phyloP scores from a whole-genome alignment of 179 eudicot genomes.

The Actinidia polygama region DNA sequence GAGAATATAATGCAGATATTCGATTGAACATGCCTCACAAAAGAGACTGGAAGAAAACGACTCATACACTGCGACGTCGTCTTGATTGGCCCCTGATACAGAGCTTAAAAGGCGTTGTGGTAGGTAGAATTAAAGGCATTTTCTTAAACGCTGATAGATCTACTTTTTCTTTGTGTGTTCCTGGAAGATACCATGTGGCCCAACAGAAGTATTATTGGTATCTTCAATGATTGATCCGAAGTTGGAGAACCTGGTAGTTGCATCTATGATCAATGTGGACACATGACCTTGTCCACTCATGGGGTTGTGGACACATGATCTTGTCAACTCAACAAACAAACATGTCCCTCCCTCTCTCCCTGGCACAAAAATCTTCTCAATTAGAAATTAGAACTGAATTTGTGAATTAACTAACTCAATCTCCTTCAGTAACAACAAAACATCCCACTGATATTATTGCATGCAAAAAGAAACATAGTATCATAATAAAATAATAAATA shows the following conservation, averaged over 20 bases:
- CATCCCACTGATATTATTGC: neutral
- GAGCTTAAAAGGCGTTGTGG: too few relatives aligned
- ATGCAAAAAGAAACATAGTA: neutral
- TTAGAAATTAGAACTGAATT: neutral
- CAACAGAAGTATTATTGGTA: slow-evolving; percentile 72
- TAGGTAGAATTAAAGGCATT: too few relatives aligned
- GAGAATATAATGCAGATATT: too few relatives aligned
- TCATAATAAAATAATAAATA: neutral
- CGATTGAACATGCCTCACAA: too few relatives aligned
- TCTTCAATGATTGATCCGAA: slow-evolving; percentile 58
- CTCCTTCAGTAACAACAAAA: neutral
- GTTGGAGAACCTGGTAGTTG: slow-evolving; percentile 52
- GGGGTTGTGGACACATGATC: slow-evolving; percentile 86
- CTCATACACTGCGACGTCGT: too few relatives aligned
- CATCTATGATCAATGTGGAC: slow-evolving; percentile 64
- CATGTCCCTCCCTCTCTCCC: slow-evolving; percentile 96
- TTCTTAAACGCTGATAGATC: too few relatives aligned
- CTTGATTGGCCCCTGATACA: too few relatives aligned
- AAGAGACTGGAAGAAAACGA: too few relatives aligned
- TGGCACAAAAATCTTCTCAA: slow-evolving; percentile 22
- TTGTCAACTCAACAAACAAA: slow-evolving; percentile 89
- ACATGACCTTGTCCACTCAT: slow-evolving; percentile 97
- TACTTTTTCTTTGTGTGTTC: too few relatives aligned
- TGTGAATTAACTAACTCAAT: neutral
- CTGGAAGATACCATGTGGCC: slow-evolving; percentile 87